phyloP scores from a whole-genome alignment of 768 basidiomycete genomes.

The Leccinum olivaceopallidum region DNA sequence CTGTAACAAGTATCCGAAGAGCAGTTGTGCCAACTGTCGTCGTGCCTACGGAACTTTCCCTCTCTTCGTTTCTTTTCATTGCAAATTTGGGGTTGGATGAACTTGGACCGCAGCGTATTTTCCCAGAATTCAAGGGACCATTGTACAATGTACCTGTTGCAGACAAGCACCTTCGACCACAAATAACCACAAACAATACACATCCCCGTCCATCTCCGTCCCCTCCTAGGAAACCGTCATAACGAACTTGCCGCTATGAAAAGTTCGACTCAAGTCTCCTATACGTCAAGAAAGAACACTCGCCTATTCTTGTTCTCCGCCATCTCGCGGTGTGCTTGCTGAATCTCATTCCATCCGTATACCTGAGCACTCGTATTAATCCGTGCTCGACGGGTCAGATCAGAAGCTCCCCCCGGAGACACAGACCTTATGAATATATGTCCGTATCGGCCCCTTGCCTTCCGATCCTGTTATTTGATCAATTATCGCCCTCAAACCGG shows the following conservation, averaged over 20 bases:
- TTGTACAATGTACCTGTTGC: not conserved
- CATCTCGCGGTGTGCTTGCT: slow-evolving; percentile 83
- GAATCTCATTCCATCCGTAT: slow-evolving; percentile 78
- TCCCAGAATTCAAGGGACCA: not conserved
- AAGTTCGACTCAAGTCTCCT: not conserved
- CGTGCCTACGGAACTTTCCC: slow-evolving; percentile 8
- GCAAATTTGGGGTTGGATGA: slow-evolving; percentile 7
- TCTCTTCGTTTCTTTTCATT: slow-evolving; percentile 6
- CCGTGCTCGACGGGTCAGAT: slow-evolving; percentile 16
- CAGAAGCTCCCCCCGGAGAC: slow-evolving; percentile 13
- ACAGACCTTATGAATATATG: slow-evolving; percentile 77
- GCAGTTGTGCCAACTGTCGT: slow-evolving; percentile 4
- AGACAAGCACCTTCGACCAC: not conserved
- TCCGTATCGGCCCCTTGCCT: slow-evolving; percentile 62
- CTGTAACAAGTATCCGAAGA: not conserved
- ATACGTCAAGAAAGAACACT: slow-evolving; percentile 17
- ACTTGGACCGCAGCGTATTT: not conserved
- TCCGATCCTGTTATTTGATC: slow-evolving; percentile 55
- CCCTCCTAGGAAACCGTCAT: slow-evolving; percentile 25
- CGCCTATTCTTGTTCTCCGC: slow-evolving; percentile 63
- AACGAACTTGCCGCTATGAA: slow-evolving; percentile 35
- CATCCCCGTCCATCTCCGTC: slow-evolving; percentile 2
- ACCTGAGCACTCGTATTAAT: slow-evolving; percentile 44
- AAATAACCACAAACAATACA: slow-evolving; percentile 10
- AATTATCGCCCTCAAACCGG: slow-evolving; percentile 59